Evolutionary conservation across 2,329 filamentous ascomycete genomes (phyloP), one percentile per base, ranked within the genome.

Genomic region (Alternaria brassicicola): DNA sequence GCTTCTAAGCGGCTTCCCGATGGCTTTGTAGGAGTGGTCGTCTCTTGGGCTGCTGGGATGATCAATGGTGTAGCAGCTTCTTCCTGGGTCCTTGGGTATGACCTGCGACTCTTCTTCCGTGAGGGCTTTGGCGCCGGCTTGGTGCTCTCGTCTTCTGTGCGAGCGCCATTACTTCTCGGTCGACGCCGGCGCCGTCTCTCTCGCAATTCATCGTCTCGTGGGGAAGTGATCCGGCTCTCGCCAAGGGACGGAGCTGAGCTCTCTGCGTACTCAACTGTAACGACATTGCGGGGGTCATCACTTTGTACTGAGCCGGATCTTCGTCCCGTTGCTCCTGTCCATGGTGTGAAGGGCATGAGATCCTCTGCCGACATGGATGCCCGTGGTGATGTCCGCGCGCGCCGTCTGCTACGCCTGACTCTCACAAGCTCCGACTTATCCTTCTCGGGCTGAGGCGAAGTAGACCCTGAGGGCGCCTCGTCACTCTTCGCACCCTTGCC

Each of bases 1-100:
- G 85, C 84, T 72, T 88, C 84, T 25, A 89, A 83, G 46, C 85
- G 85, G 51, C 69, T 82, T 19, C 77, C 79, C 55, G 81, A 80
- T 13, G 82, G 78, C 43, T 81, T 81, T 54, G 55, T 63, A 19
- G 78, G 71, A 4, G 43, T 47, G 43, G 79, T 75, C 21, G 79
- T 78, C 47, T 74, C 57, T 31, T 62, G 52, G 25, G 57, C 39
- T 25, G 62, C 58, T 30, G 66, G 57, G 19, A 71, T 64, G 10
- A 58, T 62, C 45, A 65, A 55, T 45, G 47, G 64, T 48, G 56
- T 47, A 23, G 64, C 52, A 23, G 64, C 62, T 23, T 68, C 62
- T 28, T 70, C 68, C 13, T 74, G 67, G 30, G 62, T 54, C 39
- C 65, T 61, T 3, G 71, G 70, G 33, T 65, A 66, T 6, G 73